phyloP scores from a whole-genome alignment of 768 basidiomycete species.

The Pholiota molesta region DNA sequence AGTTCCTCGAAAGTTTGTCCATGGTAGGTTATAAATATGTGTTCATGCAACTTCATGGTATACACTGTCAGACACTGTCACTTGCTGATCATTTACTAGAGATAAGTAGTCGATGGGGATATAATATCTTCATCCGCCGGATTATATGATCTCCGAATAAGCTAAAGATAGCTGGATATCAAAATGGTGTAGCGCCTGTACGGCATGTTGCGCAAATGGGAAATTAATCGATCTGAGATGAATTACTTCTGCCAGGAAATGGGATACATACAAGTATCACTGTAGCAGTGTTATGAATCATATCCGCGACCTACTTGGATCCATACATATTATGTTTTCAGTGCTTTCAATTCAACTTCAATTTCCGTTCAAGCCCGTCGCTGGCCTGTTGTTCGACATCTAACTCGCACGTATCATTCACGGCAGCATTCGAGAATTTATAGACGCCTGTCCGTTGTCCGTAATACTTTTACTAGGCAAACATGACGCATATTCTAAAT shows the following conservation, averaged over 20 bases:
- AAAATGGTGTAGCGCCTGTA: background rate
- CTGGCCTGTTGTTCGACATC: background rate
- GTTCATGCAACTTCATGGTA: background rate
- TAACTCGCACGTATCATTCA: background rate
- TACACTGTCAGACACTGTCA: background rate
- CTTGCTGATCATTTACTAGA: background rate
- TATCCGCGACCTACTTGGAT: background rate
- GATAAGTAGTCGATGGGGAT: background rate
- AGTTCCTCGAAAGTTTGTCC: background rate
- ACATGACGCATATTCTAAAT: background rate
- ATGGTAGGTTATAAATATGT: background rate
- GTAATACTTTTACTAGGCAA: too few species aligned
- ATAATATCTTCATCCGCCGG: background rate
- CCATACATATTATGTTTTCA: background rate
- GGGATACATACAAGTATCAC: background rate
- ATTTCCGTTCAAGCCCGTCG: background rate
- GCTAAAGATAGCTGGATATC: slow-evolving; percentile 1
- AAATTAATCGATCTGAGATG: background rate
- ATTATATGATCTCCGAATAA: background rate
- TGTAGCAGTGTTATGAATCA: background rate
- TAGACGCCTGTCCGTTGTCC: too few species aligned
- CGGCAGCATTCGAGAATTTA: too few species aligned
- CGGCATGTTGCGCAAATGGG: background rate
- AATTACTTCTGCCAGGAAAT: background rate
- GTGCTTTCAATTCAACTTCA: background rate